Evolutionary conservation across 2,329 filamentous ascomycete genomes (phyloP), one percentile per base, ranked within the genome.

Genomic region (Aspergillus ibericus): DNA sequence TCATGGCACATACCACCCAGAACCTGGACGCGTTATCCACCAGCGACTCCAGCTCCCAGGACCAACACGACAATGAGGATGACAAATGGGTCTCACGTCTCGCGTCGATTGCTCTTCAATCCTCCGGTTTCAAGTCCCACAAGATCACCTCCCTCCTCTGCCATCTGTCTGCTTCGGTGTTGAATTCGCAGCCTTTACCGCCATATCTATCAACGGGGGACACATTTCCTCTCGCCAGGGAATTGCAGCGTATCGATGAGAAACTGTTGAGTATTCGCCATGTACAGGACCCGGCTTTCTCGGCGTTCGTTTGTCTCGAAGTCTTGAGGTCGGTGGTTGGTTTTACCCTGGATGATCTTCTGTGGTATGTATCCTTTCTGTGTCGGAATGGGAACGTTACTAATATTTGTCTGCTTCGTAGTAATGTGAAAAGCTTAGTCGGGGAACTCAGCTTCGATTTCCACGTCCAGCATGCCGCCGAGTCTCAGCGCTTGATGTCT

Each of bases 231-330:
- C 78, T 90, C 0, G 82, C 81, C 5, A 73, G 80, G 4, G 81
- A 81, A 27, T 76, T 91, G 6, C 82, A 87, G 55, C 75, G 75
- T 6, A 74, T 89, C 10, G 83, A 87, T 64, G 73, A 75, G 6
- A 81, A 83, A 56, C 82, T 90, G 20, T 69, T 91, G 47, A 84
- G 82, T 66, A 77, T 88, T 3, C 72, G 79, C 53, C 87, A 91
- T 70, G 81, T 91, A 55, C 81, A 85, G 10, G 86, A 91, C 68
- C 86, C 87, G 0, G 88, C 88, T 0, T 91, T 90, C 73, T 84
- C 87, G 7, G 87, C 88, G 42, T 92, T 91, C 72, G 88, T 88
- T 0, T 84, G 90, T 12, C 78, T 91, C 61, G 88, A 91, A 70
- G 85, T 92, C 9, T 16, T 73, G 46, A 65, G 71, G 38, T 70